These are phyloP conservation scores for Knoxia roxburghii DNA, from an alignment of 257 asterid species.

Conservation along the genomic window DNA sequence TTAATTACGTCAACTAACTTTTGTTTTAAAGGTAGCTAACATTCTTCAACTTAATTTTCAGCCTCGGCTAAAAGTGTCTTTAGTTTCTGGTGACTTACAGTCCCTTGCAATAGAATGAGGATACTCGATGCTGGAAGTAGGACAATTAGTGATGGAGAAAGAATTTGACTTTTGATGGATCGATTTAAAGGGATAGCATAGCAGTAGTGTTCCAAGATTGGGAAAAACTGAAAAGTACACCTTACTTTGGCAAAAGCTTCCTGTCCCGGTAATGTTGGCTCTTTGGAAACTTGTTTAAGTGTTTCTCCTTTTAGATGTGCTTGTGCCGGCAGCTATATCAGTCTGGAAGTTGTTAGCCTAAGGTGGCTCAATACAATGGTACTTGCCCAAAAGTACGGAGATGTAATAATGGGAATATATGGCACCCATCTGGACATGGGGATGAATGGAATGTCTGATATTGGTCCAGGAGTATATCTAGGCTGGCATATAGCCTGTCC, in stretches of 20 bases:
- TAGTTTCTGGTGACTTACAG: background rate
- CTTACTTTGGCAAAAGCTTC: background rate
- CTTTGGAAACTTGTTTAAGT: background rate
- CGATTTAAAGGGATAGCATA: background rate
- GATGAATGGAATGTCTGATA: background rate
- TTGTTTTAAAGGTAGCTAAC: background rate
- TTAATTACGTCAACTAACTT: background rate
- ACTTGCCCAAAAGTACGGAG: background rate
- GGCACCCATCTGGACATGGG: background rate
- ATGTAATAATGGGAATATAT: background rate
- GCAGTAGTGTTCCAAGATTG: background rate
- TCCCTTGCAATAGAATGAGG: background rate
- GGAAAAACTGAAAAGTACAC: background rate
- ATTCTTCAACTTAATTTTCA: background rate
- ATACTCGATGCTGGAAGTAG: background rate
- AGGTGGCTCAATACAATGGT: background rate
- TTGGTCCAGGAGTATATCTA: too few relatives aligned
- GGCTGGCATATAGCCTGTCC: too few relatives aligned
- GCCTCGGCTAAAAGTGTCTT: background rate
- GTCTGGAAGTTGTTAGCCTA: background rate
- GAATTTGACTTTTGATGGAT: background rate
- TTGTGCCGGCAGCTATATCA: background rate
- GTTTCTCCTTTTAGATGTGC: background rate
- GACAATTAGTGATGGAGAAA: background rate
- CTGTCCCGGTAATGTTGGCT: background rate